Base-by-base conservation (phyloP, 202 grass and related monocot genomes). In the Brachypodium distachyon region DNA sequence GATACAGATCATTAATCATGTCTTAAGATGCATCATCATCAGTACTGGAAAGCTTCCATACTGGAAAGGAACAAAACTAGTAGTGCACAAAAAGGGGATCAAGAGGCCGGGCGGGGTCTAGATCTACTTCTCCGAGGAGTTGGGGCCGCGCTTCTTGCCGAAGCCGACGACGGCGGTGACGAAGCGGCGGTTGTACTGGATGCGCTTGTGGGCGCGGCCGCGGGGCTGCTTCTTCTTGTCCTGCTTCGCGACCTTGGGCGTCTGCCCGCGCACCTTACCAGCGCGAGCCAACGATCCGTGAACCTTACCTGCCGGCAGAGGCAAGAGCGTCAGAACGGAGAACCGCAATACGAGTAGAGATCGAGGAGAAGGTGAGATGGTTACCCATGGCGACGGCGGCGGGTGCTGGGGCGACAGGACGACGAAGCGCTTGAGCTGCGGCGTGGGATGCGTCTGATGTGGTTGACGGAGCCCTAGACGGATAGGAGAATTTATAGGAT, bases 151-250 rank as follows among this genome's bases (percentile, higher is more conserved):
- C 77, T 93, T 93, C 87, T 90, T 93, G 65, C 91, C 91, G 81
- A 93, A 93, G 12, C 91, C 91, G 72, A 93, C 91, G 73, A 90
- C 87, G 68, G 91, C 91, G 16, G 91, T 93, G 61, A 93, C 87
- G 77, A 93, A 93, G 28, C 91, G 91, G 54, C 91, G 78, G 84
- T 93, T 93, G 87, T 93, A 85, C 84, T 93, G 91, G 84, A 93
- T 85, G 10, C 91, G 61, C 87, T 93, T 93, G 87, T 93, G 5
- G 13, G 91, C 91, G 12, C 91, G 83, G 41, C 91, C 91, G 11
- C 91, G 81, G 23, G 91, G 91, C 69, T 90, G 77, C 84, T 93
- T 93, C 87, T 93, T 93, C 87, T 93, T 93, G 84, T 93, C 91
- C 65, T 93, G 91, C 81, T 93, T 93, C 73, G 91, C 90, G 47